Evolutionary conservation across 371 early-diverging fungal genomes (phyloP).

Genomic region (Haplosporangium sp.): DNA sequence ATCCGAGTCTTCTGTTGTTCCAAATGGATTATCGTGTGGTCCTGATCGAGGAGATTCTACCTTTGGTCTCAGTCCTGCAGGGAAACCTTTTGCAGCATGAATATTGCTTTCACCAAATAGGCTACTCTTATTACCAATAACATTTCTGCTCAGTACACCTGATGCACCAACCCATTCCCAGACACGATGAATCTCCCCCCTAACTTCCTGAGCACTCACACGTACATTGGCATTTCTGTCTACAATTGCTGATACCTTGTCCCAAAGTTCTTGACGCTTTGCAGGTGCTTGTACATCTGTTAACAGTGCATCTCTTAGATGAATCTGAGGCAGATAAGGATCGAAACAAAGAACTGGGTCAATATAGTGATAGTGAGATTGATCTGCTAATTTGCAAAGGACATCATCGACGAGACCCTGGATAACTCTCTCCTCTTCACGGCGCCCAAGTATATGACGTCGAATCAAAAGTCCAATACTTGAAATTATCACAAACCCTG

Average conservation of each 20-base stretch:
- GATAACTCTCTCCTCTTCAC: conserved; percentile 16
- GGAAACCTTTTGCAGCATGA: neutral
- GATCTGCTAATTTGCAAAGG: conserved; percentile 29
- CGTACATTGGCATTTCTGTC: conserved; percentile 36
- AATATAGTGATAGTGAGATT: conserved; percentile 18
- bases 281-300: conserved; percentile 8
- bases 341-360: conserved; percentile 24
- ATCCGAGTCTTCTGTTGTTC: neutral
- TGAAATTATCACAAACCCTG: neutral
- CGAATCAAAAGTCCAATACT: neutral
- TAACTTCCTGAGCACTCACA: conserved; percentile 24
- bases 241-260: conserved; percentile 20
- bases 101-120: neutral
- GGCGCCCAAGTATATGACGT: conserved; percentile 9
- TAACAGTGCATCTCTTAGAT: conserved; percentile 37
- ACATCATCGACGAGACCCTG: conserved; percentile 16
- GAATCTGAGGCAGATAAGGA: conserved; percentile 23
- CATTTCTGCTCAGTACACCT: conserved; percentile 16
- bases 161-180: conserved; percentile 47
- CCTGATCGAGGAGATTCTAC: neutral
- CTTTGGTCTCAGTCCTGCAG: neutral
- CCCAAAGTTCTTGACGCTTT: conserved; percentile 31
- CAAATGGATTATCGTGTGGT: neutral
- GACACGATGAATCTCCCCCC: conserved; percentile 33
- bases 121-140: neutral